Evolutionary conservation across 495 filamentous ascomycete species (phyloP), one percentile per base, ranked within the genome.

Genomic region (Xylaria bambusicola): DNA sequence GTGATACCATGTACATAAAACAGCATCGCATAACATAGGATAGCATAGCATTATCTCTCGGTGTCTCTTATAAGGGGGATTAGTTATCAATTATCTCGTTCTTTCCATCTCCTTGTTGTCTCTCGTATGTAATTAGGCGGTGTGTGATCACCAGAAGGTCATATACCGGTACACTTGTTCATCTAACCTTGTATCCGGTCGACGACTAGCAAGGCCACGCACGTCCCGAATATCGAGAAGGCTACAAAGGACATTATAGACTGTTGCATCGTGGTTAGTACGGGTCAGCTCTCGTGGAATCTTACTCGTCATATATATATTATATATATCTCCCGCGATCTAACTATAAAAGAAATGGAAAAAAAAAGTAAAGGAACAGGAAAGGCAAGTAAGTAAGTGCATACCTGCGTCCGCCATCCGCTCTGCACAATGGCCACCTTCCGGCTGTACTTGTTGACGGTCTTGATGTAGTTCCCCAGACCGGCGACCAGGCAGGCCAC

Each of bases 371-470:
- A 13, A 44, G n/a, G 3, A n/a, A 24, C 31, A 27, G 27, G 20
- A n/a, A 4, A 36, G 35, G 33, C 13, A 24, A 35, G 12, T 17
- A 40, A 0, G n/a, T 17, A 27, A 35, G 18, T 2, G 6, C 36
- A 40, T 52, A 60, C 57, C 71, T 97, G 92, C 35, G 94, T 97
- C 75, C 92, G 96, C 87, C 89, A 93, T 31, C 94, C 94, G 48
- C 85, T 90, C 75, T 98, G 94, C 35, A 98, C 94, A 56, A 98
- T 79, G 0, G 94, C 94, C 24, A 80, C 77, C 62, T 87, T 84
- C 35, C 83, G 78, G 58, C 85, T 86, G 71, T 95, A 98, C 68
- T 90, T 88, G 57, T 82, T 88, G n/a, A 98, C 87, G 1, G 92
- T 93, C 63, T 83, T 87, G 47, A 94, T 81, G 68, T 98, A 98